Percentiles rank a stretch among this genome's conserved stretches.
Conservation (phyloP, 331 rosid species). For the Arachis monticola region DNA sequence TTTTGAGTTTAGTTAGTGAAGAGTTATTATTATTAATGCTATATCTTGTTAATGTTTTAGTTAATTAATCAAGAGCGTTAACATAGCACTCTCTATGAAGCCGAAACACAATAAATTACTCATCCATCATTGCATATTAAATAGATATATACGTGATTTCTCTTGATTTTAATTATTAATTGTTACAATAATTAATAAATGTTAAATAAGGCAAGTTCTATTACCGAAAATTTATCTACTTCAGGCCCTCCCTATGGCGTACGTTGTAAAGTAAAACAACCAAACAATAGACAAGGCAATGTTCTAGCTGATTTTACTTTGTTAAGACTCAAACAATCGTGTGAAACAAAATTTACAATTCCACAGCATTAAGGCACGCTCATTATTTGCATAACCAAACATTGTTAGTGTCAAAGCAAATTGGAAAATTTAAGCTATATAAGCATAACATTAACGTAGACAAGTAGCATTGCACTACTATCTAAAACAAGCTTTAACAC, state of each 20-base stretch:
- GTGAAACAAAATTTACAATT: conserved; percentile 17
- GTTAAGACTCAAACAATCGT: conserved; percentile 2
- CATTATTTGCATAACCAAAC: conserved; percentile 10
- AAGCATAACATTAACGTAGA: not conserved
- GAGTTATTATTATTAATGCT: too few species aligned
- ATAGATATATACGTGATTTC: too few species aligned
- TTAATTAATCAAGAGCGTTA: too few species aligned
- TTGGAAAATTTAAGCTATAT: conserved; percentile 17
- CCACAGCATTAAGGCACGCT: conserved; percentile 12
- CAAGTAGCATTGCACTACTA: not conserved
- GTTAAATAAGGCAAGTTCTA: too few species aligned
- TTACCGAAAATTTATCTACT: not conserved
- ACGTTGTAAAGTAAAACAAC: not conserved
- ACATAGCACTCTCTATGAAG: too few species aligned
- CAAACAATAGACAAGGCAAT: conserved; percentile 12
- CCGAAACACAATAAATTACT: too few species aligned
- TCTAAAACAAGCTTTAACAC: conserved; percentile 2
- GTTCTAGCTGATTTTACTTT: not conserved
- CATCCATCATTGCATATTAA: too few species aligned
- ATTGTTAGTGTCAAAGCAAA: not conserved
- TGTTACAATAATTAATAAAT: too few species aligned
- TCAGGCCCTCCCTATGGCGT: not conserved
- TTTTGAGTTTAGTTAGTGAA: too few species aligned
- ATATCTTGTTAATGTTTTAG: too few species aligned
- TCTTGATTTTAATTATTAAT: too few species aligned